Evolutionary conservation across 805 yeast species (phyloP), one percentile per base, ranked within the genome.

Genomic region (Hanseniaspora mollemarum): DNA sequence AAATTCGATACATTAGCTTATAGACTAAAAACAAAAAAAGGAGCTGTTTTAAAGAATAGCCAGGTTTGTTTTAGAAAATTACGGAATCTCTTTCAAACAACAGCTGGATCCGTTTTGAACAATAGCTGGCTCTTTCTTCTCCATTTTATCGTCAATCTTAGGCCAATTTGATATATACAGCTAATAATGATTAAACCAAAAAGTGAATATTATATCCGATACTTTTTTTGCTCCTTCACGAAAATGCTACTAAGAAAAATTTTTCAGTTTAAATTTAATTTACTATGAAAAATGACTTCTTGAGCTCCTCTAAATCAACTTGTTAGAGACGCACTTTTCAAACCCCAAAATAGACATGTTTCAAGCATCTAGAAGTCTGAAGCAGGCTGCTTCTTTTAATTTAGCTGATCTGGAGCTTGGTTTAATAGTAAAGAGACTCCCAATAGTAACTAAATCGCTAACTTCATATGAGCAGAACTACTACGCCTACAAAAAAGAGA

Each of bases 401-500:
- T 49, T 60, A 9, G 53, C 53, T 4, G 50, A 57, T 12, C 54
- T 64, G n/a, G 62, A 57, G 53, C 75, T 81, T 2, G 78, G 81
- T 10, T 62, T 86, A 38, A 68, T 88, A 52, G 71, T 90, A 41
- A 79, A 92, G 38, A 75, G 99, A 67, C 74, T 72, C 36, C 98
- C 98, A 26, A 72, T 92, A 33, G 77, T 92, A 43, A 85, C 95
- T 2, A 81, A 84, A 10, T 90, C 84, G 54, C 68, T 80, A 49
- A 71, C 81, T 9, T 76, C 71, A 52, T 82, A 90, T 58, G 96
- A 87, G 59, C 61, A 70, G 54, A 78, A 79, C 46, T 92, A 81
- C 66, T 85, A 83, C 63, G 71, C 78, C 49, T 92, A 92, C 64
- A 95, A 88, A 66, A 76, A 78, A 46, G 94, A 85, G 64, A 72